A percentile compares a stretch with the other conserved stretches of the same genome.
Conservation (phyloP, 108 stramenopile species). For the Skeletonema costatum region DNA sequence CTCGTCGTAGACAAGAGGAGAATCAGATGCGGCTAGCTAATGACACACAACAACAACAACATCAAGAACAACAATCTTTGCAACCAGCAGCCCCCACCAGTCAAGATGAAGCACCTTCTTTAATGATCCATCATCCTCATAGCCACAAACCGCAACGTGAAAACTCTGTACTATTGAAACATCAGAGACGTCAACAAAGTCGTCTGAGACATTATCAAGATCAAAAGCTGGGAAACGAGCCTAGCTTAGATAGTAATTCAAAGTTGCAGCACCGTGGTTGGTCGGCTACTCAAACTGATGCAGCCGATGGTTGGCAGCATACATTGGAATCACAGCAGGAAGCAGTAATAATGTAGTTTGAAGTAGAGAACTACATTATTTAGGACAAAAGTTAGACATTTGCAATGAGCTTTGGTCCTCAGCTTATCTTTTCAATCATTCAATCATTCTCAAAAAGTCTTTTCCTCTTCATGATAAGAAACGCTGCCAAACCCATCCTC, state of each 20-base stretch:
- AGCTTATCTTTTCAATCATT: no score
- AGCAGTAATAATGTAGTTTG: neutral
- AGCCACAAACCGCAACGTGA: conserved; percentile 38
- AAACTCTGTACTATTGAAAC: conserved; percentile 39
- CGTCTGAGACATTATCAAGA: conserved; percentile 31
- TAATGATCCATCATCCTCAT: conserved; percentile 10
- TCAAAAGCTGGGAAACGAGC: conserved; percentile 40
- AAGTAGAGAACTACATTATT: neutral
- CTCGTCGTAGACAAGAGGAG: neutral
- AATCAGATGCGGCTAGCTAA: conserved; percentile 1
- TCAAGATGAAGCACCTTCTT: neutral
- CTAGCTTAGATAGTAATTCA: conserved; percentile 18
- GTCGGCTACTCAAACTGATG: conserved; percentile 31
- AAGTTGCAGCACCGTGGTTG: conserved; percentile 54
- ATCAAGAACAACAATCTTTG: conserved; percentile 11
- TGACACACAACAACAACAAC: neutral
- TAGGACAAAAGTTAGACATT: no score
- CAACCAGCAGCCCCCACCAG: neutral
- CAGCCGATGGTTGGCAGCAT: conserved; percentile 29
- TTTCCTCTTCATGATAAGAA: neutral
- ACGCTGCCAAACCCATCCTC: neutral
- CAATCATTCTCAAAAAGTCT: neutral
- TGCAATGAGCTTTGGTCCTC: no score
- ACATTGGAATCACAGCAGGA: conserved; percentile 26
- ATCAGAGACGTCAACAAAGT: conserved; percentile 39